Evolutionary conservation across 179 eudicot species (phyloP).

Genomic region (Spergularia azorica): DNA sequence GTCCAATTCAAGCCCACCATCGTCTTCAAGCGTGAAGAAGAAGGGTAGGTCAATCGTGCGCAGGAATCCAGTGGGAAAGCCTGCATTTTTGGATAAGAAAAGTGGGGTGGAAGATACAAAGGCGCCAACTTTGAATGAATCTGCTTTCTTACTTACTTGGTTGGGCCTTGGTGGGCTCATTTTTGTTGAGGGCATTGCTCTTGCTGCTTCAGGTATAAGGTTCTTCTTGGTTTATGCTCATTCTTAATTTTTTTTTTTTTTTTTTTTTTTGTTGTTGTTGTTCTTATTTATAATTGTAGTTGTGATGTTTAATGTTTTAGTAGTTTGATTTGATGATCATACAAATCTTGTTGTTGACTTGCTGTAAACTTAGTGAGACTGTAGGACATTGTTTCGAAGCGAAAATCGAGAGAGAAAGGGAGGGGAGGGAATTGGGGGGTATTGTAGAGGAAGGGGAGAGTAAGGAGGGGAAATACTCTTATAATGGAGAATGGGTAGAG

Average conservation of each 20-base stretch:
- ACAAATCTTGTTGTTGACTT: too few relatives aligned
- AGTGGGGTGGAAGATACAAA: slow-evolving; percentile 32
- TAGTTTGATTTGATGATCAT: background rate
- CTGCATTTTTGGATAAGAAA: slow-evolving; percentile 45
- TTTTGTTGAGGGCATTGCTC: slow-evolving; percentile 68
- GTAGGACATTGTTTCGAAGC: too few relatives aligned
- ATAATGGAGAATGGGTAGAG: too few relatives aligned
- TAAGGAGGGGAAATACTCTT: too few relatives aligned
- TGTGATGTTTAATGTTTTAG: background rate
- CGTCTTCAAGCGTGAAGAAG: slow-evolving; percentile 33
- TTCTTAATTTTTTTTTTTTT: background rate
- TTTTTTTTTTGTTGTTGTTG: background rate
- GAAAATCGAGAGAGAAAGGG: too few relatives aligned
- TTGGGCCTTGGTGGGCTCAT: slow-evolving; percentile 67
- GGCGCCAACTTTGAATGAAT: slow-evolving; percentile 49
- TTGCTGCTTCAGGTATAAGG: slow-evolving; percentile 73
- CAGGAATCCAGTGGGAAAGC: slow-evolving; percentile 57
- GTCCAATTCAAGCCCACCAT: slow-evolving; percentile 16
- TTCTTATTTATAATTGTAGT: background rate
- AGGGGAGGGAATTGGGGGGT: too few relatives aligned
- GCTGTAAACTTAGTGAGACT: too few relatives aligned
- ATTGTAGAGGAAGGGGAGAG: too few relatives aligned
- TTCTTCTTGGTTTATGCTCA: background rate
- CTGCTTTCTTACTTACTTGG: slow-evolving; percentile 77
- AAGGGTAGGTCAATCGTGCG: slow-evolving; percentile 59